A percentile compares a stretch with the other conserved stretches of the same genome.
phyloP scores from a whole-genome alignment of 2,329 filamentous ascomycete species.

The Basipetospora sp. region DNA sequence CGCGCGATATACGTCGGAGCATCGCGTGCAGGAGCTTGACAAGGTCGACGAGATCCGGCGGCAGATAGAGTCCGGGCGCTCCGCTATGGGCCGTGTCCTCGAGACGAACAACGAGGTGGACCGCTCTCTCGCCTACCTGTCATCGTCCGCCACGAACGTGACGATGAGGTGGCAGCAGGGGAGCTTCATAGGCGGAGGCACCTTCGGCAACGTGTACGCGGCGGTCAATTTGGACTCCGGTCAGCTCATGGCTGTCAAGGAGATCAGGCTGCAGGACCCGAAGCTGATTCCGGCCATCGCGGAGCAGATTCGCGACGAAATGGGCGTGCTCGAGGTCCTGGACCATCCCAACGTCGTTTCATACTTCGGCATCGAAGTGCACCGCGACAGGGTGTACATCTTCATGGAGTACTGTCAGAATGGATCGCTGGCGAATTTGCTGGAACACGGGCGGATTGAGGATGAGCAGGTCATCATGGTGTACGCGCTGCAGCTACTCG shows the following conservation, averaged over 20 bases:
- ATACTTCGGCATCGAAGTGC: constrained; percentile 95
- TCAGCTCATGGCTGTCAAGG: constrained; percentile 95
- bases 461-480: constrained; percentile 97
- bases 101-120: constrained; percentile 94
- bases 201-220: constrained; percentile 92
- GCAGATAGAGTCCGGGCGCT: constrained; percentile 68
- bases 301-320: constrained; percentile 87
- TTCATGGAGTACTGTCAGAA: constrained; percentile 99
- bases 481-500: constrained; percentile 82
- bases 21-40: constrained; percentile 57
- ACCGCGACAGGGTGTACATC: constrained; percentile 98
- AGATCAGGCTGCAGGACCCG: constrained; percentile 91
- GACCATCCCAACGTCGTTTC: constrained; percentile 97
- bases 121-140: constrained; percentile 82
- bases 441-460: constrained; percentile 93
- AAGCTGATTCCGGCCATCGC: constrained; percentile 91
- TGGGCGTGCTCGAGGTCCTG: constrained; percentile 86
- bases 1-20: constrained; percentile 54
- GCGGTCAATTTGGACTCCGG: constrained; percentile 95
- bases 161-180: constrained; percentile 96
- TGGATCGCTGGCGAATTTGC: constrained; percentile 72
- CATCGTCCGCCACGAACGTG: constrained; percentile 85
- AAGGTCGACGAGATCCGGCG: constrained; percentile 66
- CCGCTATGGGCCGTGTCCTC: constrained; percentile 75
- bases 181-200: constrained; percentile 92